Evolutionary conservation across 208 protist species (phyloP).

Genomic region (Leishmania mexicana): DNA sequence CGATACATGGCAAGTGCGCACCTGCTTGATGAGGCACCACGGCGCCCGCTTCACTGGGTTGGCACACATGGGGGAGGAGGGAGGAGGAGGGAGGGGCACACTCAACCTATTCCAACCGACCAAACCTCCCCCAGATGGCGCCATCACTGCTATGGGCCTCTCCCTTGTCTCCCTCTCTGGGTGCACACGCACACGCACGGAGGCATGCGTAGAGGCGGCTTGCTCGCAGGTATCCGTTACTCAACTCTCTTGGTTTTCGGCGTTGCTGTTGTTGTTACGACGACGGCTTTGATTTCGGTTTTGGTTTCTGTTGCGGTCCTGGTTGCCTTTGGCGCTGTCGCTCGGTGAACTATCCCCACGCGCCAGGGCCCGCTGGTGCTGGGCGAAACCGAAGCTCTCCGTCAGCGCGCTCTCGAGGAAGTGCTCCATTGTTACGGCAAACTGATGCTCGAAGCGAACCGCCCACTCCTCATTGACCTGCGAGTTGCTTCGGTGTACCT

Average conservation of each 20-base stretch:
- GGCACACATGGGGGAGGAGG: neutral
- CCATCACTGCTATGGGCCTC: neutral
- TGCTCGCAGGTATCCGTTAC: neutral
- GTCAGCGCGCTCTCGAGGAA: constrained; percentile 80
- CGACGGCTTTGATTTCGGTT: constrained; percentile 3
- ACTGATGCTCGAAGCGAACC: constrained; percentile 83
- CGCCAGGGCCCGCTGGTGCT: constrained; percentile 38
- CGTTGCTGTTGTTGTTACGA: constrained; percentile 10
- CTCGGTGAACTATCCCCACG: constrained; percentile 25
- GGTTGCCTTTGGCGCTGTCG: neutral
- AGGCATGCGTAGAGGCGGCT: neutral
- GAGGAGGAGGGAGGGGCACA: no score
- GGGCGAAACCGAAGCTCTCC: constrained; percentile 85
- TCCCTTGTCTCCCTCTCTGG: neutral
- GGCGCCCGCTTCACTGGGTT: neutral
- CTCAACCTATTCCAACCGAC: neutral
- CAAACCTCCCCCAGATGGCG: neutral
- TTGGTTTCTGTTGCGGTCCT: constrained; percentile 2
- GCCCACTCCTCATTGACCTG: constrained; percentile 75
- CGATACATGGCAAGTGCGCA: neutral
- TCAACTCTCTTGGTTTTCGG: constrained; percentile 11
- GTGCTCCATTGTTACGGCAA: constrained; percentile 81
- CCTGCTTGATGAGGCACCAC: neutral
- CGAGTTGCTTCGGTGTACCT: constrained; percentile 63
- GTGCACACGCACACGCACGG: neutral